Evolutionary conservation across 306 rosid genomes (phyloP), one percentile per base, ranked within the genome.

Genomic region (Casuarina cunninghamiana): DNA sequence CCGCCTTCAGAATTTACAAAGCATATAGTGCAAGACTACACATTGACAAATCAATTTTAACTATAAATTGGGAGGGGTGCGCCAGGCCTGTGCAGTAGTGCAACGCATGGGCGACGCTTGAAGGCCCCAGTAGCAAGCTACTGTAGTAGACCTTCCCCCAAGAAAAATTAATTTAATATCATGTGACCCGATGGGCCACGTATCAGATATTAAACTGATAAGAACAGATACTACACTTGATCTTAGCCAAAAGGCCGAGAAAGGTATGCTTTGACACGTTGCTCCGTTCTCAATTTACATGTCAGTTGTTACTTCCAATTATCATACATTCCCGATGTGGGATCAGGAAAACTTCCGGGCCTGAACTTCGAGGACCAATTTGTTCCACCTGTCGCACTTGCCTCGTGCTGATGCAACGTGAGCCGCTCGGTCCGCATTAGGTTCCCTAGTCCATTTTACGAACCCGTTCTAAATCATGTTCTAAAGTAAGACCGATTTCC

Each of bases 211-310:
- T 58, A 58, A 58, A 58, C 65, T 58, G 65, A 58, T 58, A 26
- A 58, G 65, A 58, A 58, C 65, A 58, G 65, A 44, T 19, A 11
- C 69, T 73, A 50, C 46, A 50, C 60, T 73, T 50, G 58, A 50
- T 73, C 63, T 53, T 35, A 35, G 43, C 48, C 38, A 35, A 66
- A 66, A 66, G 71, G 71, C 71, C 71, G 71, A 66, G 71, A 66
- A 66, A 66, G 71, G 71, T 41, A 66, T 66, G 71, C 3, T 0
- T 3, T 3, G 2, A 0, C 0, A 0, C 0, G 1, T 0, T 0
- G 7, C 21, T 41, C 11, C 19, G 0, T 32, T 16, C 17, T 1
- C 1, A 0, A 39, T 66, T 66, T 41, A 66, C 13, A 6, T 1
- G 12, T 17, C 49, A 3, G 65, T 11, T 8, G 8, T n/a, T 6